Base-by-base conservation (phyloP, 192 early-diverging fungal genomes). In the Chytriomyces sp. region DNA sequence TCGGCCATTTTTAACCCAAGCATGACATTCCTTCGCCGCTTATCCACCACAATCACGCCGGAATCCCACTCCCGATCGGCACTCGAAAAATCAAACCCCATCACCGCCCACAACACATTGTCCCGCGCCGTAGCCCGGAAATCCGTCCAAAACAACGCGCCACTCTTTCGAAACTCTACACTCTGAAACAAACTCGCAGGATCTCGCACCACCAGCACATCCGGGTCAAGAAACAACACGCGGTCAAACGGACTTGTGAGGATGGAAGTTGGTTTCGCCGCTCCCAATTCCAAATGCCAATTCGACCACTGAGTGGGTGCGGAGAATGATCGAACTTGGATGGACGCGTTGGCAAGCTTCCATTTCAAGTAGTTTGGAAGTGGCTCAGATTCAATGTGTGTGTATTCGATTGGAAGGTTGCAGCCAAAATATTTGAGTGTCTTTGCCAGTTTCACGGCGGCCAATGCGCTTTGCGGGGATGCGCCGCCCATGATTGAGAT, bases 61-160 rank as follows among this genome's bases (percentile, higher is more conserved):
- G 50, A 59, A 18, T 71, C 69, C 69, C 69, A 71, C 35, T 71
- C 69, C 18, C 69, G 47, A n/a, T 50, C 53, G 5, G 9, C 16
- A 8, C 13, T 59, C 8, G 69, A 48, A 20, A 10, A 16, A 20
- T 16, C 18, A 53, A 71, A 71, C 24, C 69, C 49, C 69, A 71
- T 71, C 8, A 71, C 16, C 23, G 69, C 69, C 50, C 50, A 71
- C 1, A 71, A 26, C 23, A 28, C 23, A 23, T 11, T 43, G 48
- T 57, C 43, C 4, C 50, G n/a, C 0, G 69, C 9, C 26, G 69
- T 59, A 3, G 69, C 20, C 16, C 69, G 69, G 35, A 59, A 71
- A 43, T 71, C 69, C 7, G 69, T 48, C 69, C 69, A 71, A 35
- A 71, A 71, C 20, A 71, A 35, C 13, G 69, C 69, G 48, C 50